phyloP scores from a whole-genome alignment of 2,329 filamentous ascomycete genomes.

The Pseudopithomyces maydicus region DNA sequence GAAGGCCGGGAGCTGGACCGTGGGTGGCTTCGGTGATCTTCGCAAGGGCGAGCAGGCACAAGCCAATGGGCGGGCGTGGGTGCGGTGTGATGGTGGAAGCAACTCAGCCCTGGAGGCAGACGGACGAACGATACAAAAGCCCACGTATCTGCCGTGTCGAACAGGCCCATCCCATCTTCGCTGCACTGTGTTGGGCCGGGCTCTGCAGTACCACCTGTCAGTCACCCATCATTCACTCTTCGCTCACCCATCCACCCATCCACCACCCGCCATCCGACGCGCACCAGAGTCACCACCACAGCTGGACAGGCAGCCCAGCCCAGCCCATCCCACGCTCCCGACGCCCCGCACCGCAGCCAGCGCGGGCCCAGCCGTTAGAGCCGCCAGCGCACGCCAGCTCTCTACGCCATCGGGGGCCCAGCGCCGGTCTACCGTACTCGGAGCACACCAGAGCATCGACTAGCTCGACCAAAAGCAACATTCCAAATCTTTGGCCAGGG shows the following conservation, averaged over 20 bases:
- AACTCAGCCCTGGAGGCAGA: constrained; percentile 1
- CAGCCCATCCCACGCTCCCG: neutral
- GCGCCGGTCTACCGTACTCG: neutral
- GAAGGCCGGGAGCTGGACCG: neutral
- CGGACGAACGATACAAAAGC: neutral
- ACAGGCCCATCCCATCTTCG: neutral
- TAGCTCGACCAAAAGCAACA: constrained; percentile 16
- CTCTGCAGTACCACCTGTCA: neutral
- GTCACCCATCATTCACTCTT: no score
- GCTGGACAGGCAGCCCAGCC: no score
- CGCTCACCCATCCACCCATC: neutral
- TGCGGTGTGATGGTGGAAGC: neutral
- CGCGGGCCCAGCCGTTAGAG: neutral
- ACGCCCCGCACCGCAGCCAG: neutral
- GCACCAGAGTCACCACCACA: neutral
- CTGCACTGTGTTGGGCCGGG: neutral
- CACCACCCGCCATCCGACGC: neutral
- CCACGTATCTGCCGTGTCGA: neutral
- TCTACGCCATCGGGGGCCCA: neutral
- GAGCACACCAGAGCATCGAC: neutral
- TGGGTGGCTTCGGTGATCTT: constrained; percentile 4
- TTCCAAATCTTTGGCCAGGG: constrained; percentile 37
- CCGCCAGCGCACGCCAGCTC: neutral
- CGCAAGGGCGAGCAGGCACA: neutral
- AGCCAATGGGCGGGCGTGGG: constrained; percentile 1